Conservation (phyloP, 768 basidiomycete species). For the Psilocybe subaeruginosa region DNA sequence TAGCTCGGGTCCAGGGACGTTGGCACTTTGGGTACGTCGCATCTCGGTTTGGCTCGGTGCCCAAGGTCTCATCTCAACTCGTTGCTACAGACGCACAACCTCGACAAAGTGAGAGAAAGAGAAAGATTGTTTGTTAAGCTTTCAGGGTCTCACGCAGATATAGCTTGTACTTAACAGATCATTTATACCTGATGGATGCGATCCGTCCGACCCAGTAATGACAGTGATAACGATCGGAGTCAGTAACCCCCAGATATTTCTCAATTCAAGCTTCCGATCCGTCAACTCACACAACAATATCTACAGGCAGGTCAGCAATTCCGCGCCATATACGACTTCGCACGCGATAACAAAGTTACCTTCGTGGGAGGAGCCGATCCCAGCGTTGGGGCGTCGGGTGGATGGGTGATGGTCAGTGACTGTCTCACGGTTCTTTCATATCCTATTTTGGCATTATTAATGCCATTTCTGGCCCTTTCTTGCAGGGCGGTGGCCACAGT, state of each 20-base stretch:
- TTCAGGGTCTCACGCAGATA: not conserved
- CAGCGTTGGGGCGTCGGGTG: constrained; percentile 22
- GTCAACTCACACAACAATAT: constrained; percentile 6
- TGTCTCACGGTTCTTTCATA: not conserved
- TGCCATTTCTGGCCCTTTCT: not conserved
- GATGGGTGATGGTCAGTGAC: constrained; percentile 22
- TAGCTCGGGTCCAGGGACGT: constrained; percentile 45
- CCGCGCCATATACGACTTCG: constrained; percentile 15
- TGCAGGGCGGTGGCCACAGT: constrained; percentile 21
- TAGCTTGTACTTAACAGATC: constrained; percentile 3
- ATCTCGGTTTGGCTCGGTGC: not conserved
- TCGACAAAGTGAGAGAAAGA: constrained; percentile 16
- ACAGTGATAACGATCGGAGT: constrained; percentile 27
- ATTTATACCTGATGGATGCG: constrained; percentile 17
- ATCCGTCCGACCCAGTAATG: constrained; percentile 3
- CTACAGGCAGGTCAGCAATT: constrained; percentile 21
- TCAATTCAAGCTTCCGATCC: too few relatives aligned
- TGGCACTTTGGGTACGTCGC: constrained; percentile 45
- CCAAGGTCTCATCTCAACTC: not conserved
- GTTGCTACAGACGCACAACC: constrained; percentile 19
- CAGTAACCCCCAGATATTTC: not conserved
- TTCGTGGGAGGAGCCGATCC: constrained; percentile 23
- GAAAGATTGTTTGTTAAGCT: too few relatives aligned
- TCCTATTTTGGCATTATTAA: not conserved
- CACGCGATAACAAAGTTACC: constrained; percentile 18